Base-by-base conservation (phyloP, 2,329 filamentous ascomycete species). In the Trichoderma breve region DNA sequence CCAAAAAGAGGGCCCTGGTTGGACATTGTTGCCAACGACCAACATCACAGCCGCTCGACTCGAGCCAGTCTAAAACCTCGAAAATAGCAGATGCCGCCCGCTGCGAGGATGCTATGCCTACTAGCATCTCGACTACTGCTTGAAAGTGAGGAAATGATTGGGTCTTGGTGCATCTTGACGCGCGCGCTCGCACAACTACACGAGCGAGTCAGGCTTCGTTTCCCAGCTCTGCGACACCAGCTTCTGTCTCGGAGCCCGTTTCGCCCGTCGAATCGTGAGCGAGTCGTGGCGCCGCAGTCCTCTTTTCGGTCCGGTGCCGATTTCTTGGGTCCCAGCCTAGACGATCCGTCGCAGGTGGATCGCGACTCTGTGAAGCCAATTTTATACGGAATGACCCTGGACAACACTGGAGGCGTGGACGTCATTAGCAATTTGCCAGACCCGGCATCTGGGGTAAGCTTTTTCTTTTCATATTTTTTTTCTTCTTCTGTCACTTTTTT, bases 381-480 rank as follows among this genome's bases (percentile, higher is more conserved):
- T 61, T 51, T 60, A 47, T 68, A 60, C 53, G 30, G 36, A 34
- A 55, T 14, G 65, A 36, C 57, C 66, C 66, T 70, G 66, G 66
- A 43, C 66, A 6, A 3, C 28, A 21, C 34, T 34, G 15, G 55
- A 61, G 36, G 55, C 57, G 12, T 69, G 34, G 39, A 70, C 66
- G 66, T 70, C 66, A 70, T 70, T 30, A 34, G 66, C 66, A 70
- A 70, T 70, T 70, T 70, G 66, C 66, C 57, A 34, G 66, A 53
- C 57, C 66, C 66, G 39, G 36, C 30, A 70, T 70, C 66, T 47
- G 66, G 66, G 66, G 55, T 61, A 69, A 21, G 36, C 28, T 30
- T 21, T 55, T 57, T 18, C 51, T 43, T n/a, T 66, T 24, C 24
- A 26, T 55, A 8, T 55, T 36, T 57, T 30, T n/a, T 36, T 62